phyloP scores from a whole-genome alignment of 164 flowering plant genomes.

The Vitis labrusca region DNA sequence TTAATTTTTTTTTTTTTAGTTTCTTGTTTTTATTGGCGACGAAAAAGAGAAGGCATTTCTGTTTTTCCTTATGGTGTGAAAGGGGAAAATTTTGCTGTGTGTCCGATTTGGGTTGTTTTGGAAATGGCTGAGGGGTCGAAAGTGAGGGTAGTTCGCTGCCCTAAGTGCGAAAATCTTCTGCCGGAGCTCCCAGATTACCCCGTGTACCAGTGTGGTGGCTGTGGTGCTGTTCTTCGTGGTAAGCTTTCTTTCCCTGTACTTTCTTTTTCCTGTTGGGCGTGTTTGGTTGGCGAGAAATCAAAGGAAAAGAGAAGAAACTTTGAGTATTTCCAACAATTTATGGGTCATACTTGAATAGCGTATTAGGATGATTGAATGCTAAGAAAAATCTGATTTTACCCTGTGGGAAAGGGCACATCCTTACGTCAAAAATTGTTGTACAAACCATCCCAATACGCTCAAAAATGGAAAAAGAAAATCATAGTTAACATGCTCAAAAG shows the following conservation, averaged over 20 bases:
- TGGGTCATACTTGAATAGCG: too few species aligned
- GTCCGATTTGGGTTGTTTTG: too few species aligned
- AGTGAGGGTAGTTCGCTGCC: conserved; percentile 49
- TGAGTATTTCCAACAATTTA: too few species aligned
- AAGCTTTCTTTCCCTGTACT: conserved; percentile 4
- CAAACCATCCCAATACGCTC: background rate
- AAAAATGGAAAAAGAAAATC: background rate
- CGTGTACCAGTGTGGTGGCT: conserved; percentile 63
- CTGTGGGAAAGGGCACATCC: background rate
- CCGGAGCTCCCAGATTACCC: conserved; percentile 47
- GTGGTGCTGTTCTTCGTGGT: conserved; percentile 63
- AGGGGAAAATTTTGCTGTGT: too few species aligned
- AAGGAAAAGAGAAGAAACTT: background rate
- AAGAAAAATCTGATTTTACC: too few species aligned
- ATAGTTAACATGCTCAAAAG: background rate
- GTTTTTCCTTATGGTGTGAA: too few species aligned
- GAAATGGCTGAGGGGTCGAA: too few species aligned
- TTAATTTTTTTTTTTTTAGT: too few species aligned
- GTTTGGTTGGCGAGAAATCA: too few species aligned
- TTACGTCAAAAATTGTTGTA: background rate
- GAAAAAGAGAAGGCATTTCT: too few species aligned
- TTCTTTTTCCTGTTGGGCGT: background rate
- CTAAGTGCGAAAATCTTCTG: conserved; percentile 55
- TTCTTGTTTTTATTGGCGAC: too few species aligned
- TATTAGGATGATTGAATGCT: too few species aligned